Conservation (phyloP, 179 eudicot genomes). For the Silene coronaria region DNA sequence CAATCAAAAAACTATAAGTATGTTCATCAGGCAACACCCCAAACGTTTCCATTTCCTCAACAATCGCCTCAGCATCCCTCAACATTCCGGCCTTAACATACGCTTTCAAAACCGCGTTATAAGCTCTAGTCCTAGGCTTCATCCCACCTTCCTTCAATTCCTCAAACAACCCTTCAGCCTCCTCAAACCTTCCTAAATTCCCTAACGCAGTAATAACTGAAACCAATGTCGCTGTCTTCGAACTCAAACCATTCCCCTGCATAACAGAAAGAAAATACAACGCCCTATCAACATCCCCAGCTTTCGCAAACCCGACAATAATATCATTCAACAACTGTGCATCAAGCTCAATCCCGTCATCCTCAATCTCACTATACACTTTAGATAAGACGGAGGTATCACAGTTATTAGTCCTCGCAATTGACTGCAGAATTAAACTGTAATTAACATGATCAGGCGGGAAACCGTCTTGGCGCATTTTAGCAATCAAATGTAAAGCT, state of each 20-base stretch:
- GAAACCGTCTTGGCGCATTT: constrained; percentile 72
- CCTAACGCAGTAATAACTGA: constrained; percentile 64
- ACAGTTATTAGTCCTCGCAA: constrained; percentile 36
- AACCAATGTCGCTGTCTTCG: constrained; percentile 55
- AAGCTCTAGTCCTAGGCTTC: constrained; percentile 78
- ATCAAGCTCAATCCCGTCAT: constrained; percentile 64
- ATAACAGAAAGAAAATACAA: constrained; percentile 49
- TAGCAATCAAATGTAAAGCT: constrained; percentile 58
- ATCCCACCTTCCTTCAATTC: constrained; percentile 86
- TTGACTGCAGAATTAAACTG: constrained; percentile 63
- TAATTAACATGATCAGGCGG: constrained; percentile 76
- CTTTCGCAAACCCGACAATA: constrained; percentile 65
- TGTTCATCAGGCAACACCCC: constrained; percentile 79
- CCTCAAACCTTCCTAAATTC: constrained; percentile 63
- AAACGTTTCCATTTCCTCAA: constrained; percentile 74
- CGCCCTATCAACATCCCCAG: constrained; percentile 65
- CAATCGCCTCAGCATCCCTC: constrained; percentile 70
- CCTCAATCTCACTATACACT: constrained; percentile 55
- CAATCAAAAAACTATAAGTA: constrained; percentile 76
- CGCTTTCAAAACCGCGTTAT: constrained; percentile 78
- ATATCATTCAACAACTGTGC: constrained; percentile 75
- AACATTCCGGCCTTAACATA: constrained; percentile 66
- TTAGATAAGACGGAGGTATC: constrained; percentile 53
- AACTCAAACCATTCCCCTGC: constrained; percentile 77
- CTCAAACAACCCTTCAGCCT: constrained; percentile 89